Evolutionary conservation across 2,329 filamentous ascomycete genomes (phyloP).

Genomic region (Rhynchosporium graminicola): DNA sequence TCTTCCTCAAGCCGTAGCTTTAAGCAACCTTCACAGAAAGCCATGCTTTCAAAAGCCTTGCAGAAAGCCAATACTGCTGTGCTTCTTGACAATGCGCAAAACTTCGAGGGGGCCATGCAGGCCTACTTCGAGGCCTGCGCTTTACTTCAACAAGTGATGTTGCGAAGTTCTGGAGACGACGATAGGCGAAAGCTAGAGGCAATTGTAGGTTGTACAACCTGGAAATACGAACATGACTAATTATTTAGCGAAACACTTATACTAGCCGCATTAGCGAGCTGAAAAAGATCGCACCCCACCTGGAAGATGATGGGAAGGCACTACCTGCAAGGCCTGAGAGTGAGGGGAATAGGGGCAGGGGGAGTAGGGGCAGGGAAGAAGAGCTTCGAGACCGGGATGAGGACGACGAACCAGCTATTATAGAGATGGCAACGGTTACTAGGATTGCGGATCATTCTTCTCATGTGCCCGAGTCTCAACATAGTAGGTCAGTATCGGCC

Average conservation of each 20-base stretch:
- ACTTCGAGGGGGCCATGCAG: conserved; percentile 86
- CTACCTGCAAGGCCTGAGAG: conserved; percentile 72
- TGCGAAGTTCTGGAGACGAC: conserved; percentile 79
- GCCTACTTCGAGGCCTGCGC: conserved; percentile 91
- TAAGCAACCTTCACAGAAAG: conserved; percentile 75
- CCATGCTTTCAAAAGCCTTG: conserved; percentile 92
- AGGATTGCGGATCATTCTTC: conserved; percentile 50
- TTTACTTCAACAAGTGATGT: conserved; percentile 83
- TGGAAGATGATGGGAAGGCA: conserved; percentile 65
- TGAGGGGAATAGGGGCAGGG: conserved; percentile 43
- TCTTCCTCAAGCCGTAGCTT: conserved; percentile 40
- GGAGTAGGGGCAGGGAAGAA: conserved; percentile 56
- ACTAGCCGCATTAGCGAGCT: conserved; percentile 87
- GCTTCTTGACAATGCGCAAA: conserved; percentile 91
- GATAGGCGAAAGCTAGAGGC: conserved; percentile 89
- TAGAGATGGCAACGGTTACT: conserved; percentile 55
- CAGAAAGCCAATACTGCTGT: conserved; percentile 97
- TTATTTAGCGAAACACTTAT: conserved; percentile 76
- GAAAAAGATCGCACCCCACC: conserved; percentile 65
- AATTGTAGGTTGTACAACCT: conserved; percentile 65
- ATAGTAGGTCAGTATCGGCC: conserved; percentile 30
- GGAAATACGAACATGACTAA: conserved; percentile 25
- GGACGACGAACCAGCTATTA: conserved; percentile 48
- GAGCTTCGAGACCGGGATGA: conserved; percentile 40
- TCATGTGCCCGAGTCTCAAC: conserved; percentile 29